Conservation (phyloP, 202 grass and related monocot species). For the Saccharum hybrid region DNA sequence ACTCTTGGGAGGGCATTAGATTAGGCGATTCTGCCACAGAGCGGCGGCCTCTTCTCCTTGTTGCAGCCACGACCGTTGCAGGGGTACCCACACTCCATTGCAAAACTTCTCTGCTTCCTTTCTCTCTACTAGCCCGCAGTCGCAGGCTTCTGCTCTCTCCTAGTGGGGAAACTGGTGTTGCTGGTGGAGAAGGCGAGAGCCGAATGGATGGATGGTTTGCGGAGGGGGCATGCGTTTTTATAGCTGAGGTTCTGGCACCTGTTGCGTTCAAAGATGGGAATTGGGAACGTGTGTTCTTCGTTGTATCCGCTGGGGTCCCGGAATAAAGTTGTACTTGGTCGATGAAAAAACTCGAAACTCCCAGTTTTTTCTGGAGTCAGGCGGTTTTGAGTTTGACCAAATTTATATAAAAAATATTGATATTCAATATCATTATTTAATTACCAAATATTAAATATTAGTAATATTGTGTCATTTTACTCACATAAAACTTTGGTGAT, state of each 20-base stretch:
- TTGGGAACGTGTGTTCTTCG: neutral
- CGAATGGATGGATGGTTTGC: neutral
- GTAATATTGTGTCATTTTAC: too few relatives aligned
- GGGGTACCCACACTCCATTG: conserved; percentile 43
- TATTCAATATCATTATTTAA: neutral
- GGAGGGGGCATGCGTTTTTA: neutral
- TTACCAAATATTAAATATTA: too few relatives aligned
- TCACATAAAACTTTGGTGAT: neutral
- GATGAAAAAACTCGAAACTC: neutral
- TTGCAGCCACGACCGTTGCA: conserved; percentile 18
- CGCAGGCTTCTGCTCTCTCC: neutral
- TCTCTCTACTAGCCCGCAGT: neutral
- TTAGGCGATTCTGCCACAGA: too few relatives aligned
- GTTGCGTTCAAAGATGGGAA: neutral
- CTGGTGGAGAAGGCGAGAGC: conserved; percentile 24
- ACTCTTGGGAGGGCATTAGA: too few relatives aligned
- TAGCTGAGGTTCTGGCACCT: neutral
- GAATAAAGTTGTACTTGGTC: neutral
- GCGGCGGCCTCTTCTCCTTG: conserved; percentile 58
- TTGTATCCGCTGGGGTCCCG: neutral
- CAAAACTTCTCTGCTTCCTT: neutral
- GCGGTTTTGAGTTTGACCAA: neutral
- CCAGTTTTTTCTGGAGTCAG: neutral
- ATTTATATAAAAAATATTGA: neutral
- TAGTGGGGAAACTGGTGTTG: neutral